Evolutionary conservation across 192 early-diverging fungal species (phyloP), one percentile per base, ranked within the genome.

Genomic region (Irineochytrium annulatum): DNA sequence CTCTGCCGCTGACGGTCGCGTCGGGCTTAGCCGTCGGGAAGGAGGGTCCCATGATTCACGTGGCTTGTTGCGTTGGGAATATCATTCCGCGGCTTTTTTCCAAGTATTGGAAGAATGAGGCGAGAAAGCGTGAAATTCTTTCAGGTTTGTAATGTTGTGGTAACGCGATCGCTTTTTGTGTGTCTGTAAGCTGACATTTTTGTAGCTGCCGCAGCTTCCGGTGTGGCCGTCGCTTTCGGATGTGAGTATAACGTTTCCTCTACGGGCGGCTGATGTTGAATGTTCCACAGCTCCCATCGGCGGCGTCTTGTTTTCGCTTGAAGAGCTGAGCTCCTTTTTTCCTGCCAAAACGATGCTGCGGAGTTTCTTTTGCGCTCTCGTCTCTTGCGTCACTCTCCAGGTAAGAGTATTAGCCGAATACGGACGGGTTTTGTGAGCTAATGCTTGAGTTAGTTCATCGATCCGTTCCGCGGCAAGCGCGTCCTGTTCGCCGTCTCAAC

Each of bases 301-400:
- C 34, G 95, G 94, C 2, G 94, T 97, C 14, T 73, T 97, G 52
- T 95, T 96, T 63, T 89, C 89, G 28, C 73, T 98, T 20, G 95
- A 98, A 63, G 92, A 94, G 60, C 88, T 94, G 53, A 88, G 86
- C 44, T 94, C 93, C 57, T 94, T 83, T 55, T 91, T 97, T 62
- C 92, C 96, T 17, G 81, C 89, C 17, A 92, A 93, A 58, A 95
- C 94, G 3, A 92, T 99, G 89, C 86, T 92, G 74, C 84, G 92
- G 49, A 91, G 89, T 48, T 90, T 89, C 70, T 97, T 97, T 72
- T 96, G 92, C 67, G 94, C 96, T 29, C 83, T 94, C 48, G 89
- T 90, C 0, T 89, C 93, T 13, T 89, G 90, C 3, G 83, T 93
- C 24, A 86, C 87, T 17, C 76, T 96, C 8, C 89, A 94, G 77